These are phyloP conservation scores for Coriaria nepalensis DNA, from an alignment of 306 rosid genomes.

Conservation along the genomic window DNA sequence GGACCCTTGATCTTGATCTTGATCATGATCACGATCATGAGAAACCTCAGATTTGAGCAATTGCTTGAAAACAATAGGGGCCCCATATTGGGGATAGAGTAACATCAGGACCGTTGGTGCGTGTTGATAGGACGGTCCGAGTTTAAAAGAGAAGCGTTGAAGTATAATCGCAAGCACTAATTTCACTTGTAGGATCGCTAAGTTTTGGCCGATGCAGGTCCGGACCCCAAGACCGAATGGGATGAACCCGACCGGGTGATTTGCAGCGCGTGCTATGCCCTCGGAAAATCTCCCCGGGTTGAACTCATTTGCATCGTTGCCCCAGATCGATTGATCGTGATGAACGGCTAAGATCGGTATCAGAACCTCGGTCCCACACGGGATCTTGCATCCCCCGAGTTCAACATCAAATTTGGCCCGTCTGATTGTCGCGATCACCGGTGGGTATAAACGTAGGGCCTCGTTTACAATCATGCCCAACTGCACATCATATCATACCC, in stretches of 20 bases:
- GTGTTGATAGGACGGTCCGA: constrained; percentile 81
- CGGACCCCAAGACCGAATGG: constrained; percentile 88
- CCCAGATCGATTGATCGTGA: constrained; percentile 76
- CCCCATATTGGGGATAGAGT: constrained; percentile 89
- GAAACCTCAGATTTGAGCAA: constrained; percentile 7
- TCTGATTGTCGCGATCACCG: constrained; percentile 66
- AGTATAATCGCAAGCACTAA: constrained; percentile 62
- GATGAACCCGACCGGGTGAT: constrained; percentile 64
- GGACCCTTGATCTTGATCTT: constrained; percentile 18
- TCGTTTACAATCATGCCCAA: constrained; percentile 72
- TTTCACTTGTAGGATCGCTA: constrained; percentile 70
- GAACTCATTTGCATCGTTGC: constrained; percentile 69
- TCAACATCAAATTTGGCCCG: constrained; percentile 63
- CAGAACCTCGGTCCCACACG: constrained; percentile 69
- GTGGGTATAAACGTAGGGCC: constrained; percentile 70
- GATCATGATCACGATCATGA: not conserved
- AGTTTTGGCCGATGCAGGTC: constrained; percentile 88
- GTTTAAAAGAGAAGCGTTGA: constrained; percentile 62
- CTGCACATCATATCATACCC: constrained; percentile 33
- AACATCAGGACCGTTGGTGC: constrained; percentile 95
- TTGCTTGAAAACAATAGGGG: constrained; percentile 56
- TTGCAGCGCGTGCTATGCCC: constrained; percentile 74
- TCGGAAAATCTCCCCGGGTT: constrained; percentile 72
- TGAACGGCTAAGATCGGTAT: constrained; percentile 90
- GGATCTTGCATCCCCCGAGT: constrained; percentile 58